Evolutionary conservation across 2,329 filamentous ascomycete genomes (phyloP), one percentile per base, ranked within the genome.

Genomic region (Penicillium sp.): DNA sequence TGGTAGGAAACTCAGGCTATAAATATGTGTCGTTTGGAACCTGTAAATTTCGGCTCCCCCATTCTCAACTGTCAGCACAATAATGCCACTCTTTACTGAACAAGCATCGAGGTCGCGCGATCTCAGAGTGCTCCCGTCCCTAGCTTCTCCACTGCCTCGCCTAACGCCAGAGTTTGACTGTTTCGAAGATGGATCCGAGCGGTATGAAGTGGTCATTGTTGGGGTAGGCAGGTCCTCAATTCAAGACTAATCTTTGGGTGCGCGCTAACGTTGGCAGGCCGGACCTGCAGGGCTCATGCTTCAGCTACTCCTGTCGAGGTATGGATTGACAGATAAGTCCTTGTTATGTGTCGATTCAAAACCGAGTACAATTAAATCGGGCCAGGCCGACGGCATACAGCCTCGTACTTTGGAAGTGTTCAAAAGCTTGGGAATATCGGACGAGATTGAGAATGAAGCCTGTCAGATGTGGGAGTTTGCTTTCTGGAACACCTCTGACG

Each of bases 401-500:
- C 72, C 73, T 1, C 66, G 75, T 3, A 76, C 74, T 1, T 60
- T 76, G 2, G 75, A 78, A 47, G 69, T 76, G 5, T 57, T 78
- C 5, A 69, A 74, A 41, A 68, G 68, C 1, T 63, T 77, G 7
- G 74, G 73, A 1, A 54, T 78, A 2, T 66, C 62, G 0, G 67
- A 70, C 24, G 68, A 75, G 43, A 64, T 77, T 26, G 60, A 72
- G 20, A 64, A 63, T 8, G 69, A 73, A 45, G 36, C 36, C 4
- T 40, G 36, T 12, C 70, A 71, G n/a, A 68, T 72, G 65, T 66
- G 84, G 60, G 40, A 56, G 26, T 65, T 68, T 8, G 86, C 85
- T 2, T 89, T 90, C 61, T 89, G 86, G 86, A 86, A 89, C 54
- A 84, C 85, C 0, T 75, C 76, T 1, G 67, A 70, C 15, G 76